A percentile compares a stretch with the other conserved stretches of the same genome.
These are phyloP conservation scores for Candida xiaguanensis DNA, from an alignment of 805 yeast genomes.

Conservation along the genomic window DNA sequence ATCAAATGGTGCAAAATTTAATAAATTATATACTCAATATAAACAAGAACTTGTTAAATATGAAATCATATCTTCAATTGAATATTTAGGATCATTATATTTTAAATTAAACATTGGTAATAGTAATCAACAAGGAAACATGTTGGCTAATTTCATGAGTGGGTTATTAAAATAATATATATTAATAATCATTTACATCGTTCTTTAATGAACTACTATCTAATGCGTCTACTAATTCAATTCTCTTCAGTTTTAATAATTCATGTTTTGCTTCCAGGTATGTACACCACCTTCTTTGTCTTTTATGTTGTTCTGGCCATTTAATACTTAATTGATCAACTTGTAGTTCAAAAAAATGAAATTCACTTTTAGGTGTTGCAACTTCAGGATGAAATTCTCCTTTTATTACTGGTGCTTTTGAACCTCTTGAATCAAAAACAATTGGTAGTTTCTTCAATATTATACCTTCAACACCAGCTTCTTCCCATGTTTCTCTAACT, in stretches of 20 bases:
- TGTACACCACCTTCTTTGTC: conserved; percentile 74
- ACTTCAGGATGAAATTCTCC: conserved; percentile 30
- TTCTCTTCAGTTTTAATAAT: conserved; percentile 52
- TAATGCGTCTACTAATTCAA: conserved; percentile 64
- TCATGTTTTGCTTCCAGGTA: conserved; percentile 65
- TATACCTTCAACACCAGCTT: conserved; percentile 82
- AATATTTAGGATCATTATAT: conserved; percentile 56
- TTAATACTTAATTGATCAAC: conserved; percentile 50
- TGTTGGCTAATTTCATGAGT: conserved; percentile 65
- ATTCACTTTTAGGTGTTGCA: conserved; percentile 74
- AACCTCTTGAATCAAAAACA: conserved; percentile 53
- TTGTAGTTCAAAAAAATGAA: conserved; percentile 78
- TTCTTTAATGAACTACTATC: conserved; percentile 50
- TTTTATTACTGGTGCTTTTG: conserved; percentile 33
- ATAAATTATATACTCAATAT: conserved; percentile 52
- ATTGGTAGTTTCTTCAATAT: conserved; percentile 56
- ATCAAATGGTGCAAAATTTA: conserved; percentile 43
- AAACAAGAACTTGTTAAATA: conserved; percentile 26
- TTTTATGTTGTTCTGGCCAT: conserved; percentile 72
- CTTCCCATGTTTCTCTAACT: conserved; percentile 94
- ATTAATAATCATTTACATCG: conserved; percentile 19
- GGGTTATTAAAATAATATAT: conserved; percentile 29
- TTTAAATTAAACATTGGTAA: conserved; percentile 52
- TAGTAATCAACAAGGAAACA: conserved; percentile 35
- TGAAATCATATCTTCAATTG: conserved; percentile 45